These are phyloP conservation scores for Rhododendron ovatum DNA, from an alignment of 148 eudicot genomes.

Conservation along the genomic window DNA sequence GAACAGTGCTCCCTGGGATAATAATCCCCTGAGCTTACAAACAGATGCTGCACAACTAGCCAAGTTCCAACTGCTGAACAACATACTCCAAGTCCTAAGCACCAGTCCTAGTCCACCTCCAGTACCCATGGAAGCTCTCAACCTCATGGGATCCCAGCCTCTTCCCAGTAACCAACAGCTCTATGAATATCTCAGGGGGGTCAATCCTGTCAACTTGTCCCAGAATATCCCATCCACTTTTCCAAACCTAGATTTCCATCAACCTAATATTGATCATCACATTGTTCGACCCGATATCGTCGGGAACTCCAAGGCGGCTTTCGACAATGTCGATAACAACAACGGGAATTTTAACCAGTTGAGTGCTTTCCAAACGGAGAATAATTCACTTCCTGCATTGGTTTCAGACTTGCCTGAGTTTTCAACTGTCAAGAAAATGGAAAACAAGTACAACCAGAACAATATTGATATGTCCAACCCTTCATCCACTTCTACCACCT, in stretches of 20 bases:
- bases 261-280: not conserved
- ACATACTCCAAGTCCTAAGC: slow-evolving; percentile 39
- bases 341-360: not conserved
- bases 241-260: slow-evolving; percentile 5
- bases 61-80: slow-evolving; percentile 41
- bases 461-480: slow-evolving; percentile 11
- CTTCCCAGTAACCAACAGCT: slow-evolving; percentile 8
- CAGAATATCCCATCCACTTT: slow-evolving; percentile 2
- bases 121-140: slow-evolving; percentile 14
- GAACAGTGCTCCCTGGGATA: slow-evolving; percentile 2
- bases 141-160: slow-evolving; percentile 8
- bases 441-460: slow-evolving; percentile 2
- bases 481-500: slow-evolving; percentile 28
- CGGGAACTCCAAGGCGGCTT: not conserved
- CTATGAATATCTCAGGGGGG: slow-evolving; percentile 11
- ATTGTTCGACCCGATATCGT: not conserved
- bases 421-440: slow-evolving; percentile 20
- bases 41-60: slow-evolving; percentile 38
- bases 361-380: not conserved
- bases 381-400: slow-evolving; percentile 25
- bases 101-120: slow-evolving; percentile 15
- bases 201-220: slow-evolving; percentile 14
- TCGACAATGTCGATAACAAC: not conserved
- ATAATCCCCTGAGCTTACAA: slow-evolving; percentile 11
- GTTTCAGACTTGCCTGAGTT: slow-evolving; percentile 28